Conservation (phyloP, 148 eudicot genomes). For the Fagopyrum esculentum region DNA sequence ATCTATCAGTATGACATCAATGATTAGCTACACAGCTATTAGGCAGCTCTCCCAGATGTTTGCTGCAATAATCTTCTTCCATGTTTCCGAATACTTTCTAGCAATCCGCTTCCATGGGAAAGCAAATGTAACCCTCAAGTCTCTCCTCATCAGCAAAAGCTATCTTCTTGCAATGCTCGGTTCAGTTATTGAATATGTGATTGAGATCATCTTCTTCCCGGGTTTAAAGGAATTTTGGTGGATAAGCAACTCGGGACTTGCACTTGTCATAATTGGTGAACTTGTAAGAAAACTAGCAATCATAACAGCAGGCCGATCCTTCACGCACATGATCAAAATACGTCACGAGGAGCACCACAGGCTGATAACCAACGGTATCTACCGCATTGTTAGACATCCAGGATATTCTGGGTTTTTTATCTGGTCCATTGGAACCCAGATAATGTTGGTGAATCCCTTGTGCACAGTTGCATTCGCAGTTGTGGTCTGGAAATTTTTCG, state of each 20-base stretch:
- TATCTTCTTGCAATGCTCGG: constrained; percentile 69
- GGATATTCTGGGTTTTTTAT: constrained; percentile 74
- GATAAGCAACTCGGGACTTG: constrained; percentile 69
- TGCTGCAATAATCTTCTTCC: constrained; percentile 61
- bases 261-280: constrained; percentile 60
- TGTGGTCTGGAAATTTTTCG: constrained; percentile 77
- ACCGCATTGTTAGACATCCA: constrained; percentile 69
- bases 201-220: constrained; percentile 56
- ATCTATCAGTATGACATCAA: constrained; percentile 35
- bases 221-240: constrained; percentile 62
- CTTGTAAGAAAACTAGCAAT: constrained; percentile 61
- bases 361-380: constrained; percentile 66
- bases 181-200: constrained; percentile 60
- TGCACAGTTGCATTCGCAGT: constrained; percentile 54
- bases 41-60: constrained; percentile 67
- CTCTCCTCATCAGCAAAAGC: constrained; percentile 65
- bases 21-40: constrained; percentile 49
- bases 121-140: constrained; percentile 50
- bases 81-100: constrained; percentile 63
- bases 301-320: constrained; percentile 72
- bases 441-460: constrained; percentile 78
- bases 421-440: constrained; percentile 89
- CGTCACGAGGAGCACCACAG: constrained; percentile 65
- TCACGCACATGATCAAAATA: constrained; percentile 70
- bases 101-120: constrained; percentile 67